Conservation (phyloP, 2,329 filamentous ascomycete species). For the Cladosporium colombiae region DNA sequence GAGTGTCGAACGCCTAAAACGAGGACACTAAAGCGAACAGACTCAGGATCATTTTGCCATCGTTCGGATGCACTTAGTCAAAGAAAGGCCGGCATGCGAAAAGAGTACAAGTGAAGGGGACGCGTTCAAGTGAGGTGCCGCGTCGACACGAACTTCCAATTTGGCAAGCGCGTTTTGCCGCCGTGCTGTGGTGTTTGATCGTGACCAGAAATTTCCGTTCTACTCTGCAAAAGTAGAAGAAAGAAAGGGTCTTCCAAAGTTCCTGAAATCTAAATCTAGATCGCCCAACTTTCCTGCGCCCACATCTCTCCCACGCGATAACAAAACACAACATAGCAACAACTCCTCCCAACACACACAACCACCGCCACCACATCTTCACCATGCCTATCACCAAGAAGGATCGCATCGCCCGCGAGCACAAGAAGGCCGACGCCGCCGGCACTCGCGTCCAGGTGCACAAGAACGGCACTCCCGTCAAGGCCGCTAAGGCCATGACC, state of each 20-base stretch:
- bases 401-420: conserved; percentile 55
- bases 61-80: not conserved
- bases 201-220: conserved; percentile 9
- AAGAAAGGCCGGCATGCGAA: not conserved
- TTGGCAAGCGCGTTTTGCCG: not conserved
- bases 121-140: conserved; percentile 3
- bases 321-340: not conserved
- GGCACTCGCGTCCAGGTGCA: conserved; percentile 57
- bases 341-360: not conserved
- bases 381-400: conserved; percentile 54
- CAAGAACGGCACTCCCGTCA: conserved; percentile 57
- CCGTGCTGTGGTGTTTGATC: not conserved
- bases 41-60: too few species aligned
- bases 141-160: not conserved
- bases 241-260: conserved; percentile 8
- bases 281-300: conserved; percentile 2
- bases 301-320: not conserved
- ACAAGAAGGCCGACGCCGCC: conserved; percentile 57
- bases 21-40: too few species aligned
- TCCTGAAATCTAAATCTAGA: not conserved
- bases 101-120: not conserved
- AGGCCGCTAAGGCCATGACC: conserved; percentile 55
- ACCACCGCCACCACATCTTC: not conserved
- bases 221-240: not conserved
- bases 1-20: too few species aligned